Base-by-base conservation (phyloP, 495 filamentous ascomycete species). In the Penicillium pancosmium region DNA sequence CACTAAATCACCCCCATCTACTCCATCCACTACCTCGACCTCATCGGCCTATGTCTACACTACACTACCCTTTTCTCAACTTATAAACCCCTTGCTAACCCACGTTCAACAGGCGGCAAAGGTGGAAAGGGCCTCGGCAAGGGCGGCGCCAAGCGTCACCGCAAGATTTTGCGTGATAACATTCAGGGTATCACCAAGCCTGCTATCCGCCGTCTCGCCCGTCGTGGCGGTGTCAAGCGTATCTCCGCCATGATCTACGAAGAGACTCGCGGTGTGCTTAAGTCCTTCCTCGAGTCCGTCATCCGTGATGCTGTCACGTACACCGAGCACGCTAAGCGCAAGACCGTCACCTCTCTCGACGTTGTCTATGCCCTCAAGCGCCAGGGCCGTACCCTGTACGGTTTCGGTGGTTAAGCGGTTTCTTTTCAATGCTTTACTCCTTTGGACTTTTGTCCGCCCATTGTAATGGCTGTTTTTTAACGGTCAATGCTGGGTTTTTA, bases 121-220 rank as follows among this genome's bases (percentile, higher is more conserved):
- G 93, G 93, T 77, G 93, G 93, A 78, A 88, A 88, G 71, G 85
- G 85, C 69, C 85, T 88, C 74, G 85, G 85, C 70, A 97, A 97
- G 82, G 93, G 93, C 74, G 92, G 96, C 68, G 93, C 93, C 82
- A 97, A 97, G 89, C 93, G 93, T 80, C 92, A 97, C 79, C 89
- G 94, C 70, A 98, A 98, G 89, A 97, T 98, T 83, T 85, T 98
- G 74, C 91, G 93, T 76, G 93, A 98, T 88, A 98, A 97, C 88
- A 97, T 98, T 77, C 93, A 97, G 73, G 86, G 86, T 72, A 87
- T 89, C 73, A 89, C 86, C 71, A 87, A 87, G 78, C 85, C 86
- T 60, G 86, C 85, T 56, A 88, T 89, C 73, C 85, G 85, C 55
- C 85, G 85, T 86, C 82, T 84, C 53, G 83, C 79, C 46, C 82